Base-by-base conservation (phyloP, 2,329 filamentous ascomycete genomes). In the Hypoxylon sp. region DNA sequence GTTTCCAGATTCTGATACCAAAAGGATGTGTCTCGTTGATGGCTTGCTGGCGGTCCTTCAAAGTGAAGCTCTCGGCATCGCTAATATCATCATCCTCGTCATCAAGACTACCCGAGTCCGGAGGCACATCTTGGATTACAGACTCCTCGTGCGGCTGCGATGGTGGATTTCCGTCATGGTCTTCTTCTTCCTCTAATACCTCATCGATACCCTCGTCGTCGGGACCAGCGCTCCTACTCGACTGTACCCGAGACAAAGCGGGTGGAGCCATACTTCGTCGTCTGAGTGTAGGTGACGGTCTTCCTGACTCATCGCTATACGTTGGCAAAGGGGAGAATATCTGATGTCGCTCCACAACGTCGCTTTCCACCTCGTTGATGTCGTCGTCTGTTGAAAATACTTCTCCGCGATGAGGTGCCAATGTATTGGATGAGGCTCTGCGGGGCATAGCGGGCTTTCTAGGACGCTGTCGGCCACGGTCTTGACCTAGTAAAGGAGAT, bases 11-110 rank as follows among this genome's bases (percentile, higher is more conserved):
- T 77, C 96, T 90, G 77, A 99, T 98, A 84, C 96, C 96, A 74
- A 99, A 99, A 0, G 96, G 96, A 83, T 99, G 96, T 0, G 96
- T 99, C 78, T 97, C 91, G 81, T 99, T 99, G 84, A 99, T 99
- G 70, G 96, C 96, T 77, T 97, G 90, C 80, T 99, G 96, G 60
- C 96, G 89, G 78, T 99, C 96, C 78, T 96, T 97, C 73, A 99
- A 86, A 0, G 96, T 99, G 78, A 99, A 99, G 81, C 95, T 98
- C 81, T 97, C 96, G 1, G 96, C 92, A 73, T 98, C 96, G 78
- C 95, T 97, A 54, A 94, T 75, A 63, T 91, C 89, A 63, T 82
- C 89, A 30, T 92, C 90, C 19, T 91, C 91, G 8, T 84, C 84
- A 14, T 85, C 85, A 34, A 79, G 77, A 69, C 81, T 65, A n/a